These are phyloP conservation scores for Priceomyces haplophilus DNA, from an alignment of 805 yeast species.

Conservation along the genomic window DNA sequence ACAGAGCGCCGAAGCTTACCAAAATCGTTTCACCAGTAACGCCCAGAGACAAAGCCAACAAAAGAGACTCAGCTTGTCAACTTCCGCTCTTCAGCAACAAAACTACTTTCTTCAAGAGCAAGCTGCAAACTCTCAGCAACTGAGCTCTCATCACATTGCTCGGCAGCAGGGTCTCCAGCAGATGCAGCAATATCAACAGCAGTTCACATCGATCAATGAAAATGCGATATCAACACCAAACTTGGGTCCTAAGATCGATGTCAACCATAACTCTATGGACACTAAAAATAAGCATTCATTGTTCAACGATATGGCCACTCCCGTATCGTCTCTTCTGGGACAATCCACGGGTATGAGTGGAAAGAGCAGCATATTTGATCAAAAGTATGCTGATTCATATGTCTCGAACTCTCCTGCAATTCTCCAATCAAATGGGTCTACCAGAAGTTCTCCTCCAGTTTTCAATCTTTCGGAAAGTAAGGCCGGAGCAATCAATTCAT, in stretches of 20 bases:
- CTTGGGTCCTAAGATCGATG: background rate
- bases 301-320: background rate
- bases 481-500: background rate
- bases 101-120: constrained; percentile 17
- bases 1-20: constrained; percentile 6
- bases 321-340: background rate
- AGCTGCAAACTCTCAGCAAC: constrained; percentile 1
- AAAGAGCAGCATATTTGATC: constrained; percentile 1
- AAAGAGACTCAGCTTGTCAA: constrained; percentile 8
- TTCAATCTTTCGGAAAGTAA: constrained; percentile 15
- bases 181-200: constrained; percentile 11
- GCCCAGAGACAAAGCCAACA: constrained; percentile 19
- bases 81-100: constrained; percentile 28
- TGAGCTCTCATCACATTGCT: constrained; percentile 3
- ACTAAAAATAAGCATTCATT: background rate
- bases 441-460: constrained; percentile 20
- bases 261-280: background rate
- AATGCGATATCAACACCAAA: background rate
- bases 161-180: constrained; percentile 11
- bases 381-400: background rate
- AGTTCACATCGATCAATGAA: constrained; percentile 1
- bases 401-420: background rate
- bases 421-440: background rate
- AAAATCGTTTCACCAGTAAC: constrained; percentile 4
- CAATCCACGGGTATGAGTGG: constrained; percentile 1